Evolutionary conservation across 257 asterid genomes (phyloP).

Genomic region (Mentha longifolia): DNA sequence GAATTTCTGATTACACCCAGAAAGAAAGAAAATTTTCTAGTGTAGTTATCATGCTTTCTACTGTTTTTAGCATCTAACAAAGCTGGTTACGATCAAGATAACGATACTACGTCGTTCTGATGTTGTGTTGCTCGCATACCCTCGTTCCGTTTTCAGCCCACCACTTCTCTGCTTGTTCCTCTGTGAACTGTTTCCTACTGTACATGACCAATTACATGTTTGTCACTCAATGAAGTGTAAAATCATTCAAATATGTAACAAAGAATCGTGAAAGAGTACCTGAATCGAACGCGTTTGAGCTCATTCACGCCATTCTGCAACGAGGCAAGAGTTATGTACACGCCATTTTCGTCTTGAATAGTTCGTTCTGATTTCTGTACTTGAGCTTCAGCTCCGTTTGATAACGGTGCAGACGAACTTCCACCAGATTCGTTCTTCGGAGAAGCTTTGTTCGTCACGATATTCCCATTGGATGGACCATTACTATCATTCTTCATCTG

Average conservation of each 20-base stretch:
- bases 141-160: constrained; percentile 76
- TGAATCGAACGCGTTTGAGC: constrained; percentile 87
- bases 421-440: constrained; percentile 50
- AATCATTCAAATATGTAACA: background rate
- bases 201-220: constrained; percentile 12
- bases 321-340: constrained; percentile 65
- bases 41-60: constrained; percentile 20
- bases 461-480: constrained; percentile 50
- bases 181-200: constrained; percentile 85
- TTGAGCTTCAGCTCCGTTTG: constrained; percentile 52
- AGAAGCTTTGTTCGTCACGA: constrained; percentile 41
- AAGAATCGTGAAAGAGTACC: constrained; percentile 44
- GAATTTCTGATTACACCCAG: constrained; percentile 30
- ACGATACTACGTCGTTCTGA: constrained; percentile 41
- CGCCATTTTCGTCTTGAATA: constrained; percentile 81
- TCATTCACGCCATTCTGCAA: constrained; percentile 70
- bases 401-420: constrained; percentile 37
- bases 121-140: constrained; percentile 63
- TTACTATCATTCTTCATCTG: constrained; percentile 32
- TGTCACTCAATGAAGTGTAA: background rate
- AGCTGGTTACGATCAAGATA: constrained; percentile 24
- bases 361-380: constrained; percentile 57
- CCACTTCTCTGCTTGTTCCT: constrained; percentile 88
- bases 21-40: constrained; percentile 19
- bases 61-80: background rate